Conservation (phyloP, 352 stramenopile species). For the Blastocystis sp. region DNA sequence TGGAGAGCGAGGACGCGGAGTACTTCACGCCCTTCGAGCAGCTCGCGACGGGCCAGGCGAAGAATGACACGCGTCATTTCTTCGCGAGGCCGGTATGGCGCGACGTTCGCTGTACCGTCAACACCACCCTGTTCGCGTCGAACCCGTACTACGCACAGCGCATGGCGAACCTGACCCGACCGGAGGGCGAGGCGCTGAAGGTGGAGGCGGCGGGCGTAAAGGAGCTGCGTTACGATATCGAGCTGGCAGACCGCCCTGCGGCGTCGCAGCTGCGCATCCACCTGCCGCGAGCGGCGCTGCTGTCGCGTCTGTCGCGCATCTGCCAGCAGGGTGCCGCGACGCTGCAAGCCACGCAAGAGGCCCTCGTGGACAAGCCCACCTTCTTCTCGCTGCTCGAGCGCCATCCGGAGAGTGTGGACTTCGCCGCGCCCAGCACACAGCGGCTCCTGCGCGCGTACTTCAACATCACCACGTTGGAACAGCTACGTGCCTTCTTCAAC, state of each 20-base stretch:
- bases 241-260: not conserved
- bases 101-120: not conserved
- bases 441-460: not conserved
- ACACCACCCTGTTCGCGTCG: conserved; percentile 5
- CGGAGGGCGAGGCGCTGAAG: not conserved
- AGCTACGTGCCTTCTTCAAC: not conserved
- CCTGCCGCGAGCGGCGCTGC: not conserved
- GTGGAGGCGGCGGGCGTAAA: not conserved
- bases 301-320: not conserved
- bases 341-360: not conserved
- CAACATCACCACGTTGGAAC: not conserved
- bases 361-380: not conserved
- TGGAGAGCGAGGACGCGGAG: not conserved
- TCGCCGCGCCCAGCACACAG: not conserved
- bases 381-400: not conserved
- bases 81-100: not conserved
- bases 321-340: not conserved
- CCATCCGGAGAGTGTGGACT: not conserved
- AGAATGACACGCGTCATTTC: not conserved
- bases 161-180: conserved; percentile 15
- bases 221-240: conserved; percentile 50
- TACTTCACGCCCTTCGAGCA: conserved; percentile 11
- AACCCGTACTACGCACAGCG: conserved; percentile 21
- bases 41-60: not conserved
- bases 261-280: not conserved